phyloP scores from a whole-genome alignment of 768 basidiomycete species.

The Serpula lacrymans region DNA sequence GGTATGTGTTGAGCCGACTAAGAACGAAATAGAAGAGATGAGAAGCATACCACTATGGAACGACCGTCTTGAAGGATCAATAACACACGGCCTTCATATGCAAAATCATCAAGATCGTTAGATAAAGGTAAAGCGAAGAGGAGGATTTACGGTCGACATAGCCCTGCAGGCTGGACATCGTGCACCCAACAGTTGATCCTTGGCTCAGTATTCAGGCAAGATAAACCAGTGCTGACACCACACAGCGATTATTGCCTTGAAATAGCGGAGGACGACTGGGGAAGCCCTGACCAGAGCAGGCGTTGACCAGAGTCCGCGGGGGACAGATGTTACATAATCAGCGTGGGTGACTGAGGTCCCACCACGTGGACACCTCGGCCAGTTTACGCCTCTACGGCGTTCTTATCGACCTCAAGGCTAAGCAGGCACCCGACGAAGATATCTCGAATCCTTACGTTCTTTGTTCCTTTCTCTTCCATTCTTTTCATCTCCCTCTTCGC shows the following conservation, averaged over 20 bases:
- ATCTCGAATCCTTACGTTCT: too few species aligned
- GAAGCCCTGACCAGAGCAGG: neutral
- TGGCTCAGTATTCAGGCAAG: too few species aligned
- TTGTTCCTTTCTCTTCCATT: neutral
- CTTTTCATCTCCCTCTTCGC: neutral
- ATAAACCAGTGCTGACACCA: too few species aligned
- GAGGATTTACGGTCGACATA: constrained; percentile 79
- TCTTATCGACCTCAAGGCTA: too few species aligned
- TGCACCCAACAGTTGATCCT: constrained; percentile 5
- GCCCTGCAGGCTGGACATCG: constrained; percentile 87
- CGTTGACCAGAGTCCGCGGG: neutral
- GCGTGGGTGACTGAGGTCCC: neutral
- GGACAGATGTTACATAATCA: neutral
- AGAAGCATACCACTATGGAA: constrained; percentile 75
- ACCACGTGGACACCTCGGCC: neutral
- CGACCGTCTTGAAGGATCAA: constrained; percentile 96
- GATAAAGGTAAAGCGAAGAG: constrained; percentile 2
- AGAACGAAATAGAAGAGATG: neutral
- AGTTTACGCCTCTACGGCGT: neutral
- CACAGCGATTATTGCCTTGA: too few species aligned
- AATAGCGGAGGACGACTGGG: too few species aligned
- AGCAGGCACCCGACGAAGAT: constrained; percentile 1
- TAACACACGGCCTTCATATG: constrained; percentile 71
- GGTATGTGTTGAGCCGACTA: constrained; percentile 4
- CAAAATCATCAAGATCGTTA: neutral